Base-by-base conservation (phyloP, 768 basidiomycete genomes). In the Pleurotus sapidus region DNA sequence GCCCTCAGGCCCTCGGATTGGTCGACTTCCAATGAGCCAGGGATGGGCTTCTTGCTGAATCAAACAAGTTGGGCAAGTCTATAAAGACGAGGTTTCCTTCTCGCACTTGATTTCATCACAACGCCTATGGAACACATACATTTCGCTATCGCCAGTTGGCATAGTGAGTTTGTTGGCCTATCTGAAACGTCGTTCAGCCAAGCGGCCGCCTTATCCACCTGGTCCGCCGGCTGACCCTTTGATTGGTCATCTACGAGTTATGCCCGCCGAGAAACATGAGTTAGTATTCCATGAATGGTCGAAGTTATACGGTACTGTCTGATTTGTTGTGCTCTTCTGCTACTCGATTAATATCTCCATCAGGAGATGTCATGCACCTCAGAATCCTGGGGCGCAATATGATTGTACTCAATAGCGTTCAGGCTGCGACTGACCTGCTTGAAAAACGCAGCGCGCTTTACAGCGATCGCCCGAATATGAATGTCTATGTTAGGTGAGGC, bases 151-250 rank as follows among this genome's bases (percentile, higher is more conserved):
- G 20, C 20, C 20, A 20, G n/a, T 20, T 20, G 20, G 20, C 20
- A 20, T 20, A 20, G 20, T 20, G 20, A 20, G 20, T 20, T 3
- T 20, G 20, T 20, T 20, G 20, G 20, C 20, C 20, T 20, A 20
- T 20, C 20, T 20, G 20, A 20, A 20, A 20, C 20, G 20, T 20
- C 20, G 20, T 20, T 20, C 20, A 11, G n/a, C 11, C 9, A 40
- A 11, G 9, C 39, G 37, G 3, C 24, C 27, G 14, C 50, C 27
- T 34, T 18, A 64, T 15, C 72, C 74, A 11, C 74, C 73, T n/a
- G 66, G 75, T 24, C 74, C 72, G 2, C 73, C 73, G 7, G 64
- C 67, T 14, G 72, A 76, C 55, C 70, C 72, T 6, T 45, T 77
- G 47, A 64, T 76, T 14, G 75, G 75, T 8, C 73, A 76, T 58